phyloP scores from a whole-genome alignment of 1,284 basidiomycete genomes.

The Ustilago cynodontis region DNA sequence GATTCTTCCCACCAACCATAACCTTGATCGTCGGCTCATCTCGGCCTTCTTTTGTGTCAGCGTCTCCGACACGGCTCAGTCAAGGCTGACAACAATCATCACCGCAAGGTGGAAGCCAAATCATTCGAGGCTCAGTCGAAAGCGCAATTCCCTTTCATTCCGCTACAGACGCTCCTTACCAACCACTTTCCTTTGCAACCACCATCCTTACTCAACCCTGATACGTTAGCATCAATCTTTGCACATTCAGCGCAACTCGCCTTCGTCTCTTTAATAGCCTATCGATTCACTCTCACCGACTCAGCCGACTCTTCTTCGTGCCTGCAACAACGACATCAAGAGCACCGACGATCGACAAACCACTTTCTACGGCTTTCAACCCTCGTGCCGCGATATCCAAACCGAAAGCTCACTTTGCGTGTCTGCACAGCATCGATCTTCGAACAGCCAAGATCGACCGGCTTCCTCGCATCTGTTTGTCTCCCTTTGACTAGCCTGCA shows the following conservation, averaged over 20 bases:
- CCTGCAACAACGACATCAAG: background rate
- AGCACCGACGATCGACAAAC: background rate
- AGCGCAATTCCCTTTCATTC: background rate
- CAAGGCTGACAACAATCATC: background rate
- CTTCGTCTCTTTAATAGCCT: background rate
- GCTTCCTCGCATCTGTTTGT: background rate
- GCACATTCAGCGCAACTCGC: background rate
- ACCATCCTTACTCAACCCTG: background rate
- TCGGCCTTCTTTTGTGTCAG: background rate
- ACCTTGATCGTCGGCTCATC: constrained; percentile 8
- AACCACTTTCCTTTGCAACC: constrained; percentile 4
- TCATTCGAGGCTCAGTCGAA: background rate
- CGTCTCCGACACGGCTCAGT: constrained; percentile 3
- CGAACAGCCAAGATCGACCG: background rate
- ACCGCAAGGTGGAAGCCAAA: background rate
- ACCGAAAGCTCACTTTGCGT: background rate
- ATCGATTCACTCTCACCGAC: background rate
- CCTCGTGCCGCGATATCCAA: background rate
- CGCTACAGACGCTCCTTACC: background rate
- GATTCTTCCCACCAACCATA: background rate
- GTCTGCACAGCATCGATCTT: background rate
- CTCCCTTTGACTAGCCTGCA: background rate
- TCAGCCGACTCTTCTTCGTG: background rate
- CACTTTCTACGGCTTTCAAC: background rate
- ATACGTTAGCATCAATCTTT: background rate